Evolutionary conservation across 2,329 filamentous ascomycete species (phyloP), one percentile per base, ranked within the genome.

Genomic region (Sporothrix pseudoabietina): DNA sequence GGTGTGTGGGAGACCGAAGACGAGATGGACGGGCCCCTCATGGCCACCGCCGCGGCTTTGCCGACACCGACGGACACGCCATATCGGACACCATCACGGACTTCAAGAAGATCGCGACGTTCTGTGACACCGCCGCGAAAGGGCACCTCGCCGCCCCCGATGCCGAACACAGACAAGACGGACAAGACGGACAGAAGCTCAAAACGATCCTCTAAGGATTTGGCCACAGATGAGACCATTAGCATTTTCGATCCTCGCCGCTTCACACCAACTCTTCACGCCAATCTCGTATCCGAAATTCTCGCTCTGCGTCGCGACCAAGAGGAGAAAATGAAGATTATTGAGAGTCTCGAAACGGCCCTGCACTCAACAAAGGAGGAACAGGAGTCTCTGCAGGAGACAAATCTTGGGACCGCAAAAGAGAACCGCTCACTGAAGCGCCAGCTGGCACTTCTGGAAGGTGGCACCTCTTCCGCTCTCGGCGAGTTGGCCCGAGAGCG

Each of bases 251-350:
- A 99, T 79, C 94, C 96, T 3, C 90, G 95, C 72, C 89, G 96
- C 52, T 98, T 99, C 79, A 99, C 96, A 0, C 96, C 96, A 1
- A 98, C 94, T 0, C 84, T 99, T 12, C 96, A 98, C 81, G 96
- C 96, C 9, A 98, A 93, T 69, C 85, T 99, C 7, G 95, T 99
- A 0, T 95, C 95, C 0, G 96, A 99, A 81, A 99, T 99, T 75
- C 85, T 99, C 54, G 89, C 90, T 1, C 83, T 99, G 69, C 90
- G 94, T 30, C 88, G 96, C 73, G 96, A 99, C 76, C 89, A 98
- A 75, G 96, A 99, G 79, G 93, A 92, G 57, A 98, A 97, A 82
- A 88, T 91, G 61, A 93, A 90, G 78, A 87, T 94, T 71, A 97
- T 99, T 72, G 94, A 98, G 79, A 90, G 88, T 71, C 85, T 99